A percentile compares a stretch with the other conserved stretches of the same genome.
Conservation (phyloP, 1,139 yeast genomes). For the Pneumocystis sp. region DNA sequence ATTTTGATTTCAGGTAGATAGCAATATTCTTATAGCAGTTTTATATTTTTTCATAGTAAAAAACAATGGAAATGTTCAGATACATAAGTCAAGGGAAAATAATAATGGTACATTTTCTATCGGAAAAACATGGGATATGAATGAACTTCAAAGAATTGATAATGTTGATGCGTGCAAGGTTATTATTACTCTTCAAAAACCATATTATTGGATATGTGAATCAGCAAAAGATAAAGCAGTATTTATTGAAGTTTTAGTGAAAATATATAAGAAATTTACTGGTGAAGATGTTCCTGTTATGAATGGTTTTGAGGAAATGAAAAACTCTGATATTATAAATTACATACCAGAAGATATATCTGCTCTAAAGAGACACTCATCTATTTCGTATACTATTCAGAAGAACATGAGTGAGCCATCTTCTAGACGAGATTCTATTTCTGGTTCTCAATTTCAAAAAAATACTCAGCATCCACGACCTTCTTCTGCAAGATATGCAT, state of each 20-base stretch:
- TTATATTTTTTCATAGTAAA: conserved; percentile 30
- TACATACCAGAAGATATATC: not conserved
- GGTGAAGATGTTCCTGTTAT: conserved; percentile 54
- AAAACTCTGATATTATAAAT: conserved; percentile 1
- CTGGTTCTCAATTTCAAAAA: not conserved
- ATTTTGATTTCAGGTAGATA: conserved; percentile 17
- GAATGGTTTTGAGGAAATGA: conserved; percentile 21
- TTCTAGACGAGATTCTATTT: not conserved
- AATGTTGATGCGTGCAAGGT: conserved; percentile 29
- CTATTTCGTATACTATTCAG: not conserved
- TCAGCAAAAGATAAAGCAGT: conserved; percentile 52
- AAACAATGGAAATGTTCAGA: conserved; percentile 46
- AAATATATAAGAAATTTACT: conserved; percentile 51
- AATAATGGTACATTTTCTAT: conserved; percentile 65
- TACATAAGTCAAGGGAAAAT: conserved; percentile 80
- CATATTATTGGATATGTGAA: conserved; percentile 72
- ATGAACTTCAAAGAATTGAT: conserved; percentile 47
- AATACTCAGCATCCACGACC: not conserved
- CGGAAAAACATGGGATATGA: conserved; percentile 86
- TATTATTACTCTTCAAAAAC: conserved; percentile 50
- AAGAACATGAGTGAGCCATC: not conserved
- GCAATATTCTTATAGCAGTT: conserved; percentile 25
- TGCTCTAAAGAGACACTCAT: not conserved
- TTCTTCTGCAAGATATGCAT: not conserved
- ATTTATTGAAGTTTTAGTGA: conserved; percentile 49